Evolutionary conservation across 192 early-diverging fungal species (phyloP).

Genomic region (Coemansia reversa): DNA sequence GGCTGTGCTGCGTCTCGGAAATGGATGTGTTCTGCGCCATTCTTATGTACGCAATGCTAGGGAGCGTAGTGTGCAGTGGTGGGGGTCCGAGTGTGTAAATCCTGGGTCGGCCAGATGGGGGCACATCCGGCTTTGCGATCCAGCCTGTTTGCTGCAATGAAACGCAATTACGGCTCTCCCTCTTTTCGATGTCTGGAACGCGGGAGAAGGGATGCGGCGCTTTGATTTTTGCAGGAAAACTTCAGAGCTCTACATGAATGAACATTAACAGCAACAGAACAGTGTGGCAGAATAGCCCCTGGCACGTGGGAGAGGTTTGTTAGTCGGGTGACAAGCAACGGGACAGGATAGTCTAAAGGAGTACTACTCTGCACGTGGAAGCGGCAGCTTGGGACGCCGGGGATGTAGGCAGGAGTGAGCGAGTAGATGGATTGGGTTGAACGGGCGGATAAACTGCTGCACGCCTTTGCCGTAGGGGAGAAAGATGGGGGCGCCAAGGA

Average conservation of each 20-base stretch:
- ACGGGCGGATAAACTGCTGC: background rate
- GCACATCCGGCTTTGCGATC: constrained; percentile 7
- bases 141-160: background rate
- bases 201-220: constrained; percentile 3
- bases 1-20: constrained; percentile 9
- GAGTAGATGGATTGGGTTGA: background rate
- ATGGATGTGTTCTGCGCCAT: constrained; percentile 21
- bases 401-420: background rate
- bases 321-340: background rate
- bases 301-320: background rate
- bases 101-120: constrained; percentile 3
- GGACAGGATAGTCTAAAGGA: background rate
- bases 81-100: constrained; percentile 3
- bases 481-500: background rate
- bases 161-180: background rate
- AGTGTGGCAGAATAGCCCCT: background rate
- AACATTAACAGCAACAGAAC: background rate
- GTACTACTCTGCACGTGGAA: background rate
- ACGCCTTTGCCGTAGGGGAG: background rate
- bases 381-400: too few species aligned
- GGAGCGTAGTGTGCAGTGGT: background rate
- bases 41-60: constrained; percentile 3
- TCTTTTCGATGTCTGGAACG: background rate
- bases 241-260: background rate
- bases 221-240: background rate